Evolutionary conservation across 192 early-diverging fungal genomes (phyloP), one percentile per base, ranked within the genome.

Genomic region (Dissophora globulifera): DNA sequence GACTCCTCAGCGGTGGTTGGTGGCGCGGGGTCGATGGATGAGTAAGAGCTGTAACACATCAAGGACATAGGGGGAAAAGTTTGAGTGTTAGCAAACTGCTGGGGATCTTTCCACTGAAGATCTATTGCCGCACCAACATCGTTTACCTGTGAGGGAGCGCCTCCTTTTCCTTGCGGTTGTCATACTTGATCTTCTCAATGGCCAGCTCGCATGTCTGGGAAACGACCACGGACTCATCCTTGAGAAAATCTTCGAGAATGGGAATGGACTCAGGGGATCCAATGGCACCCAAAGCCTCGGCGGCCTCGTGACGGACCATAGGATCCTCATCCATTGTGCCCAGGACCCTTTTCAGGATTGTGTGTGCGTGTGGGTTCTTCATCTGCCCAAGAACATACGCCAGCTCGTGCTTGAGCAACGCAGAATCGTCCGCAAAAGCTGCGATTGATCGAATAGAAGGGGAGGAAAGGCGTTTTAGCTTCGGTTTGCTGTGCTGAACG

Each of bases 301-400:
- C 97, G 23, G 96, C 95, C 82, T 99, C 97, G 76, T 99, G 97
- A 5, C 97, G 87, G 49, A 98, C 96, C 97, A 99, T 99, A 33
- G 90, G 90, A 66, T 95, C 92, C 67, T 96, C 87, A 17, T 78
- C 65, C 53, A 68, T 78, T 43, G 88, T 70, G n/a, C 80, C 84
- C 62, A 99, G 82, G 11, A 96, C 92, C 25, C 64, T 58, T 41
- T 78, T 64, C 6, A 99, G 84, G 17, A 85, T 79, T 0, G 83
- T 83, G 42, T 95, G 90, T 15, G 97, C 96, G 12, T 83, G 76
- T 19, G 83, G 82, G 72, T 94, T 93, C 67, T 89, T 86, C 88
- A 96, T 98, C 83, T 99, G 97, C 61, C 97, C 97, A 41, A 99
- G 79, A 51, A 93, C 93, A 83, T 98, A 99, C 50, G 95, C 95